Conservation (phyloP, 345 rosid genomes). For the Cardamine occulta region DNA sequence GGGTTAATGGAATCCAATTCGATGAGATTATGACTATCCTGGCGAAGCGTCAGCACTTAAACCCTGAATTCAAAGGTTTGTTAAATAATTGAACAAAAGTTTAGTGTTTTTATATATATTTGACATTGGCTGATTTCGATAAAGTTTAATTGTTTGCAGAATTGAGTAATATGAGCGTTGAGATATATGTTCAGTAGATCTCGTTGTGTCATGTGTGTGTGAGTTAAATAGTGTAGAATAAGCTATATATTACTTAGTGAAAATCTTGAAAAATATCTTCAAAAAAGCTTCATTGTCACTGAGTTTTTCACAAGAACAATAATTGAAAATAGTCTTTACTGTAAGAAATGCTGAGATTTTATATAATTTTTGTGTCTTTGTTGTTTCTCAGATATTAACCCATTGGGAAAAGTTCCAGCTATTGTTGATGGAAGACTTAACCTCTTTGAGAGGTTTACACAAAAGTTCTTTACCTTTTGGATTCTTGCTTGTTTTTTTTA, state of each 20-base stretch:
- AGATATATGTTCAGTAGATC: no score
- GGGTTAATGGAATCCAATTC: constrained; percentile 72
- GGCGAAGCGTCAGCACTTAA: constrained; percentile 55
- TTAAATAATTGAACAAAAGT: not conserved
- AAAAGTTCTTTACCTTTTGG: not conserved
- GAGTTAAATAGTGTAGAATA: no score
- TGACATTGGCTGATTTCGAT: not conserved
- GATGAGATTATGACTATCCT: constrained; percentile 70
- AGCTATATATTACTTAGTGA: no score
- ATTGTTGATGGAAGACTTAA: constrained; percentile 78
- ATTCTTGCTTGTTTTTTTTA: not conserved
- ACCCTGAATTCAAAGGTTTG: constrained; percentile 73
- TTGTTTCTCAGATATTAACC: constrained; percentile 63
- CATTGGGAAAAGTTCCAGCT: constrained; percentile 70
- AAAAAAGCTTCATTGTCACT: constrained; percentile 1
- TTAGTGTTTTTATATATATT: not conserved
- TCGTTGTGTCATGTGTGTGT: no score
- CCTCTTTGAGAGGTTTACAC: constrained; percentile 78
- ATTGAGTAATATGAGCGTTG: constrained; percentile 5
- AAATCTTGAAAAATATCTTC: no score
- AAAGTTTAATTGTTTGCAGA: not conserved
- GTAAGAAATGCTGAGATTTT: not conserved
- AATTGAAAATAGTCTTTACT: not conserved
- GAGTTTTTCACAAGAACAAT: not conserved
- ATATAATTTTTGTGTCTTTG: not conserved